Conservation (phyloP, 352 stramenopile genomes). For the Pythium coloratum region DNA sequence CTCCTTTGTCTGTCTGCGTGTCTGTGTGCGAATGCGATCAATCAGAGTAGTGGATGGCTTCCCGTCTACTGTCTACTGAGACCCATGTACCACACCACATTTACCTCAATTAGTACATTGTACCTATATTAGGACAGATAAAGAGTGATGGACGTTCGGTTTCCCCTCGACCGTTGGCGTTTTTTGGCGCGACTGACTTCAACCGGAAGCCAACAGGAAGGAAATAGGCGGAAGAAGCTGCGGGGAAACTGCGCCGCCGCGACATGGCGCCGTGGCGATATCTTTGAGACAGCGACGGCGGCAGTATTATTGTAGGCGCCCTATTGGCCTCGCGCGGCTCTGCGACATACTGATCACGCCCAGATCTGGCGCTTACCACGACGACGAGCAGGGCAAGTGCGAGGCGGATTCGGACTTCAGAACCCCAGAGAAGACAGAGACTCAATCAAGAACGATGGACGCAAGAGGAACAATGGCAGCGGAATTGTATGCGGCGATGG, state of each 20-base stretch:
- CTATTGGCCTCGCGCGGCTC: not conserved
- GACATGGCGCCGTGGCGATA: constrained; percentile 1
- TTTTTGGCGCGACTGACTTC: not conserved
- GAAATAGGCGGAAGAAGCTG: constrained; percentile 5
- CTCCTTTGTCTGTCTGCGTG: not conserved
- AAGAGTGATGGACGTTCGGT: constrained; percentile 13
- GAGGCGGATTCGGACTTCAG: not conserved
- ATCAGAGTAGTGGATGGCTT: not conserved
- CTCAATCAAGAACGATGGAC: not conserved
- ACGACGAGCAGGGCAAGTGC: not conserved
- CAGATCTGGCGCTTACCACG: not conserved
- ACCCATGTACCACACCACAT: not conserved
- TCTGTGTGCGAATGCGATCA: not conserved
- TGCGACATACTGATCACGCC: constrained; percentile 1
- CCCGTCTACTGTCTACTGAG: not conserved
- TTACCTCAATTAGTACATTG: not conserved
- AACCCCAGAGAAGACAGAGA: not conserved
- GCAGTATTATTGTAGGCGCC: not conserved
- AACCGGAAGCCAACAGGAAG: not conserved
- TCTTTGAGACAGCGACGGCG: not conserved
- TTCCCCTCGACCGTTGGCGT: not conserved
- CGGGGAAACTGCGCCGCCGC: constrained; percentile 4
- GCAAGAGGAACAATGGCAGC: not conserved
- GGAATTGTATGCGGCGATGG: constrained; percentile 11
- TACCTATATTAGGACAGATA: constrained; percentile 3